phyloP scores from a whole-genome alignment of 2,329 filamentous ascomycete genomes.

The Alternaria gaisen region DNA sequence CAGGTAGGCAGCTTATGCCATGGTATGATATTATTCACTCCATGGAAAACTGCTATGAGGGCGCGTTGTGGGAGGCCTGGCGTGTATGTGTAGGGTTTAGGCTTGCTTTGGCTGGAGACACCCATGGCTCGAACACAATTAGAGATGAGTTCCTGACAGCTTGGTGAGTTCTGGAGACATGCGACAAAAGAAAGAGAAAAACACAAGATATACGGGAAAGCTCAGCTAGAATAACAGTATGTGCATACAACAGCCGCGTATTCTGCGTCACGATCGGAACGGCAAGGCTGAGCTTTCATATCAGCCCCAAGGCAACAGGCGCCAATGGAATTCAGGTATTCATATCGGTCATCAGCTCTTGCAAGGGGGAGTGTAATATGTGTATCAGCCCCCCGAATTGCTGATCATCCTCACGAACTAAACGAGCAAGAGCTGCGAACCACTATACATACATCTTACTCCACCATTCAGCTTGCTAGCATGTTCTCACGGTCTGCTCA shows the following conservation, averaged over 20 bases:
- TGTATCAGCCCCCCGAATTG: not conserved
- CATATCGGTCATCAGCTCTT: not conserved
- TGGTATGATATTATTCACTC: slow-evolving; percentile 51
- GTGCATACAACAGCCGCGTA: not conserved
- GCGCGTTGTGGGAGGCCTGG: slow-evolving; percentile 22
- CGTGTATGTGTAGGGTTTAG: slow-evolving; percentile 15
- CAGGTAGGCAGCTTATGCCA: slow-evolving; percentile 57
- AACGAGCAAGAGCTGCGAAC: not conserved
- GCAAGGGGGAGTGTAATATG: not conserved
- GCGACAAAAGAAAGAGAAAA: not conserved
- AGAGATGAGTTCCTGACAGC: not conserved
- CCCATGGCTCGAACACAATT: not conserved
- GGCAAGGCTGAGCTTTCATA: not conserved
- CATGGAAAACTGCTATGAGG: slow-evolving; percentile 48
- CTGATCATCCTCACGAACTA: not conserved
- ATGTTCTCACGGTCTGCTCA: not conserved
- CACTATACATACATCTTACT: not conserved
- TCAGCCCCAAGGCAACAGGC: not conserved
- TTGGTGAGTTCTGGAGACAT: not conserved
- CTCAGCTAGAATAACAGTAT: not conserved
- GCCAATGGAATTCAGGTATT: not conserved
- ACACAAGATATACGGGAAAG: not conserved
- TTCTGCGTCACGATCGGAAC: not conserved
- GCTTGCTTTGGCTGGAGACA: not conserved
- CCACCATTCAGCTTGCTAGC: not conserved